Evolutionary conservation across 495 filamentous ascomycete species (phyloP).

Genomic region (Antarctomyces pellizariae): DNA sequence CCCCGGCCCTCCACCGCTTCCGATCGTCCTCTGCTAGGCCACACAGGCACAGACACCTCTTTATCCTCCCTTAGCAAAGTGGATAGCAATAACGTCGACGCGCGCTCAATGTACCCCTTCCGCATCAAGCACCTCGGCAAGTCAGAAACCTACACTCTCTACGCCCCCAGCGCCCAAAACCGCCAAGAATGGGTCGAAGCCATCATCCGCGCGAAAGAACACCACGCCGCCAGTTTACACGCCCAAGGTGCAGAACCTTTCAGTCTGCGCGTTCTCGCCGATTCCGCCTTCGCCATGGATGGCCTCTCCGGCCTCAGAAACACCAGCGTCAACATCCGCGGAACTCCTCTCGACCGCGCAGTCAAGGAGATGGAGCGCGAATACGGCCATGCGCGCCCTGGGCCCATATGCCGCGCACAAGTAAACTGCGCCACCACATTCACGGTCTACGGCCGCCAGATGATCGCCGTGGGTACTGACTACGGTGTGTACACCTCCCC

Average conservation of each 20-base stretch:
- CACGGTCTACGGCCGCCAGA: conserved; percentile 52
- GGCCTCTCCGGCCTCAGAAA: conserved; percentile 18
- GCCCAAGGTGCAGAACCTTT: conserved; percentile 95
- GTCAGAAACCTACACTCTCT: conserved; percentile 61
- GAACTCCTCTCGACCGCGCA: conserved; percentile 77
- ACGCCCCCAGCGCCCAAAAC: conserved; percentile 46
- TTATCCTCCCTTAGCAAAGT: conserved; percentile 23
- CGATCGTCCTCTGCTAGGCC: conserved; percentile 33
- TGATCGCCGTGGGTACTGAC: conserved; percentile 91
- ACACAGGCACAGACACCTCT: conserved; percentile 33
- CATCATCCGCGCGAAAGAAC: conserved; percentile 84
- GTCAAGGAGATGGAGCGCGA: conserved; percentile 67
- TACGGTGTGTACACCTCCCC: conserved; percentile 79
- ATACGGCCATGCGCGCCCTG: conserved; percentile 44
- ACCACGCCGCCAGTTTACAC: conserved; percentile 68
- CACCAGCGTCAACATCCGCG: conserved; percentile 33
- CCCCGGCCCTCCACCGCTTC: conserved; percentile 7
- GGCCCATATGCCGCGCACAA: conserved; percentile 52
- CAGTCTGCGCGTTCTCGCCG: conserved; percentile 72
- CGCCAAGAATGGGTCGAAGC: conserved; percentile 79
- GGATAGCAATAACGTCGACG: conserved; percentile 30
- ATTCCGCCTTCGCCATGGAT: conserved; percentile 73
- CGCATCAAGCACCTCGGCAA: conserved; percentile 90
- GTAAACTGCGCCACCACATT: conserved; percentile 92
- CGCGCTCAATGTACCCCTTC: conserved; percentile 82